Base-by-base conservation (phyloP, 225 moss, liverwort and hornwort genomes). In the Ulota crispa region DNA sequence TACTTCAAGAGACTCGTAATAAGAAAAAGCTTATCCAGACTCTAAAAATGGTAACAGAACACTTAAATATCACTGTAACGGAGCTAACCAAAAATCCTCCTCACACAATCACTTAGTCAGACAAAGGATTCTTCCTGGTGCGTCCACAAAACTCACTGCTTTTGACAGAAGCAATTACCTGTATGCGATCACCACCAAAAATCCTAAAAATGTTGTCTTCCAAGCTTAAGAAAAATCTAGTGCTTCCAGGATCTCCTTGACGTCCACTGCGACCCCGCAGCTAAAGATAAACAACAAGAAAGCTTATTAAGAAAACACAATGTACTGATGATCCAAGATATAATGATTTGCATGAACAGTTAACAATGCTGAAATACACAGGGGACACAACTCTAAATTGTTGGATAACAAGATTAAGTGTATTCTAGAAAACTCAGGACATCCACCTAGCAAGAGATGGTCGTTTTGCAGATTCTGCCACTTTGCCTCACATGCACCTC, bases 121-220 rank as follows among this genome's bases (percentile, higher is more conserved):
- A 41, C 28, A 43, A 52, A 32, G 5, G 4, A 14, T 7, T 39
- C 31, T 64, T 78, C 66, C 64, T 59, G 4, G 26, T 39, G 37
- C 45, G 57, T 36, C 47, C 14, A 43, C 72, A 47, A 27, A 36
- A 72, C 19, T 64, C 64, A 6, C 30, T 41, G 8, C n/a, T 18
- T 60, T 66, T 27, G 61, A 82, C 26, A 54, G 45, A 69, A 55
- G 56, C 52, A 87, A 77, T 78, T 73, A 96, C 96, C 96, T 97
- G 95, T 88, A 99, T 99, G 76, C 96, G 87, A 86, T 99, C 98
- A 78, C 98, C 96, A 80, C 95, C 95, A 86, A 96, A 99, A 69
- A 99, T 99, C 39, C 98, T 93, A 83, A 99, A 96, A 56, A 99
- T 90, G 69, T 99, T 99, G 68, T 99, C 98, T 83, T 99, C 98